These are phyloP conservation scores for Alternaria arborescens DNA, from an alignment of 2,329 filamentous ascomycete species.

Conservation along the genomic window DNA sequence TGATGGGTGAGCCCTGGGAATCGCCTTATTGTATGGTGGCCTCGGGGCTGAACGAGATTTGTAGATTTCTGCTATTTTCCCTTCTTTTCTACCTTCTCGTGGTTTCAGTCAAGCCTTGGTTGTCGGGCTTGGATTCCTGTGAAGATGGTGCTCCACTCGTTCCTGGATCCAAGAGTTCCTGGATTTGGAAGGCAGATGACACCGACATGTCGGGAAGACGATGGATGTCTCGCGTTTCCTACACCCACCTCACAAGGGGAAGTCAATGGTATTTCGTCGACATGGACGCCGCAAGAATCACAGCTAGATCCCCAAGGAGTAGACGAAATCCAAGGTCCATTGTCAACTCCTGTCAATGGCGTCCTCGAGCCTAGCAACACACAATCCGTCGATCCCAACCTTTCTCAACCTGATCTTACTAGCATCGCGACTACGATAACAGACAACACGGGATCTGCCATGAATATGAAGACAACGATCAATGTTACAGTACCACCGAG, in stretches of 20 bases:
- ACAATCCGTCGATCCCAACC: background rate
- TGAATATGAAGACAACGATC: background rate
- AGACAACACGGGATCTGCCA: background rate
- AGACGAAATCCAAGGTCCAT: background rate
- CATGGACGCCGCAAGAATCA: background rate
- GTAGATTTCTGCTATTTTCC: background rate
- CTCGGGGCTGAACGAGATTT: background rate
- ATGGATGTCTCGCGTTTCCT: background rate
- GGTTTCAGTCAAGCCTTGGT: background rate
- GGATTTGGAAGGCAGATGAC: background rate
- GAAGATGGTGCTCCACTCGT: background rate
- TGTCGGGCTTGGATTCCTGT: background rate
- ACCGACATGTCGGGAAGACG: background rate
- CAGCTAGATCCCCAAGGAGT: background rate
- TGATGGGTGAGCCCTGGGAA: background rate
- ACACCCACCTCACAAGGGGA: background rate
- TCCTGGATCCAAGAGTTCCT: no score
- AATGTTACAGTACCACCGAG: background rate
- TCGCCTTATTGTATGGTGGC: conserved; percentile 8
- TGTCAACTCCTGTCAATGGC: no score
- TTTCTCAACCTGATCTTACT: background rate
- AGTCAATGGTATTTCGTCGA: background rate
- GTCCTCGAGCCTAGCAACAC: background rate
- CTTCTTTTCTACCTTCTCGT: background rate
- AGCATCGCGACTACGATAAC: background rate